Evolutionary conservation across 495 filamentous ascomycete genomes (phyloP).

Genomic region (Bathelium albidoporum): DNA sequence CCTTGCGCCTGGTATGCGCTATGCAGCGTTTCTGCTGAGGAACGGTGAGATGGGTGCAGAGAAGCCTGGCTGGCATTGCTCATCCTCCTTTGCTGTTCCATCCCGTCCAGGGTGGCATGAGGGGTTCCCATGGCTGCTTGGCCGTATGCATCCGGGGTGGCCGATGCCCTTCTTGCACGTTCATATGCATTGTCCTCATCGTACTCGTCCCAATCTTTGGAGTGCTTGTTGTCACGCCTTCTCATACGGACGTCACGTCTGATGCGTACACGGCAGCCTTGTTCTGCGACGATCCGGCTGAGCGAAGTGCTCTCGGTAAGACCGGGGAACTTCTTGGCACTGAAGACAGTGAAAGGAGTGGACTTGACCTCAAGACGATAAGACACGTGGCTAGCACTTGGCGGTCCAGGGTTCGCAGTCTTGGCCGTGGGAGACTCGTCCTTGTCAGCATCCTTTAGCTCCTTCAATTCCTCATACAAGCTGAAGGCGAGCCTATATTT

Average conservation of each 20-base stretch:
- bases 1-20: slow-evolving; percentile 22
- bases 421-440: slow-evolving; percentile 33
- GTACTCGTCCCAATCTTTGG: slow-evolving; percentile 48
- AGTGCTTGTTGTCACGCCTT: slow-evolving; percentile 61
- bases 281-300: slow-evolving; percentile 86
- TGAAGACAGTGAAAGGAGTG: slow-evolving; percentile 77
- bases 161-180: slow-evolving; percentile 41
- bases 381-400: slow-evolving; percentile 35
- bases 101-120: slow-evolving; percentile 26
- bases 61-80: slow-evolving; percentile 53
- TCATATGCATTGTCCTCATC: slow-evolving; percentile 53
- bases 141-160: slow-evolving; percentile 50
- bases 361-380: slow-evolving; percentile 90
- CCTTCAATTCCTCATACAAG: slow-evolving; percentile 86
- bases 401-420: slow-evolving; percentile 18
- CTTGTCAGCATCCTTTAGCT: slow-evolving; percentile 53
- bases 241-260: slow-evolving; percentile 96
- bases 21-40: slow-evolving; percentile 35
- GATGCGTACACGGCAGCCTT: slow-evolving; percentile 94
- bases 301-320: slow-evolving; percentile 81
- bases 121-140: slow-evolving; percentile 39
- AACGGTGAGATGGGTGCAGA: slow-evolving; percentile 31
- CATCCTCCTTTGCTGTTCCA: slow-evolving; percentile 57
- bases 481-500: slow-evolving; percentile 82
- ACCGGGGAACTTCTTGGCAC: slow-evolving; percentile 97